Evolutionary conservation across 2,329 filamentous ascomycete genomes (phyloP).

Genomic region (Colletotrichum eremochloae): DNA sequence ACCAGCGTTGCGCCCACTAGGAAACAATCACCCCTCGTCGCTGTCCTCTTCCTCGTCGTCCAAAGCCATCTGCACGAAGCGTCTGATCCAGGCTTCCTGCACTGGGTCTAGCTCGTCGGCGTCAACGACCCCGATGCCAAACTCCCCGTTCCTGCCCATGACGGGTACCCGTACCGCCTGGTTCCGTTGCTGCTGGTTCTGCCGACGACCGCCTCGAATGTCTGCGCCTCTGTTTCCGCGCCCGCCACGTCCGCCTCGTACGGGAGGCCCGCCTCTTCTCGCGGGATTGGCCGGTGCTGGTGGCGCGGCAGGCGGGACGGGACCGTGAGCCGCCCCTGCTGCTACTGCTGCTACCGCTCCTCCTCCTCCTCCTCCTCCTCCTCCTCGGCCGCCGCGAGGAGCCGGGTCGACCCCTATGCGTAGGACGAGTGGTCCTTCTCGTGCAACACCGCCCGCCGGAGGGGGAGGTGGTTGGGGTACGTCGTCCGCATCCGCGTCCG

Average conservation of each 20-base stretch:
- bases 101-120: slow-evolving; percentile 57
- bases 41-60: slow-evolving; percentile 65
- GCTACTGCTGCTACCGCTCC: slow-evolving; percentile 5
- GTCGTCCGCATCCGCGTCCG: slow-evolving; percentile 46
- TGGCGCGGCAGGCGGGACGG: slow-evolving; percentile 49
- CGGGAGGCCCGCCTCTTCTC: slow-evolving; percentile 40
- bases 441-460: slow-evolving; percentile 60
- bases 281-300: slow-evolving; percentile 47
- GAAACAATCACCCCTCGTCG: slow-evolving; percentile 53
- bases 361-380: slow-evolving; percentile 23
- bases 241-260: slow-evolving; percentile 48
- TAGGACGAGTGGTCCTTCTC: slow-evolving; percentile 69
- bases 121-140: slow-evolving; percentile 3
- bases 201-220: slow-evolving; percentile 47
- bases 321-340: slow-evolving; percentile 24
- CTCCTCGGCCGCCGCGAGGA: slow-evolving; percentile 46
- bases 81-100: slow-evolving; percentile 66
- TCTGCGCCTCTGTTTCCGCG: slow-evolving; percentile 49
- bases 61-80: slow-evolving; percentile 67
- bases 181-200: slow-evolving; percentile 47
- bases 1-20: not conserved
- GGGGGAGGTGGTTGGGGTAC: slow-evolving; percentile 46
- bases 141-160: slow-evolving; percentile 18
- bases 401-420: slow-evolving; percentile 61
- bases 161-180: slow-evolving; percentile 45